Evolutionary conservation across 148 eudicot genomes (phyloP).

Genomic region (Talinum fruticosum): DNA sequence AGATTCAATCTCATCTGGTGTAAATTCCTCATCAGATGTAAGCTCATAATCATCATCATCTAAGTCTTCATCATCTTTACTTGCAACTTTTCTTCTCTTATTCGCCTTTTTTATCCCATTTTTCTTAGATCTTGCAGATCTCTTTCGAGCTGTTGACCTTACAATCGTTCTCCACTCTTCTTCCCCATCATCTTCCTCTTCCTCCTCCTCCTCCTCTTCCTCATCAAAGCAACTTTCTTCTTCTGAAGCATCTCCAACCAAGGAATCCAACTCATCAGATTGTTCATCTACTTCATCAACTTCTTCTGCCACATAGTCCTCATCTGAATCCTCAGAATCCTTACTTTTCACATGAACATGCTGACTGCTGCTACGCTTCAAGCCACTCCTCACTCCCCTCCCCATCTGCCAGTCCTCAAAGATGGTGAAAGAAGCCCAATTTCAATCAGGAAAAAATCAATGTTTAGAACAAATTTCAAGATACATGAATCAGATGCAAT

Average conservation of each 20-base stretch:
- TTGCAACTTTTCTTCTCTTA: slow-evolving; percentile 38
- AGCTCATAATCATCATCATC: slow-evolving; percentile 37
- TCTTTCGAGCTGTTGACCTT: slow-evolving; percentile 37
- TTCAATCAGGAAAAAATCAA: not conserved
- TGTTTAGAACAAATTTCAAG: not conserved
- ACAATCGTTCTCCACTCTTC: slow-evolving; percentile 34
- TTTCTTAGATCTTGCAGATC: slow-evolving; percentile 22
- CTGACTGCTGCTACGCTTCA: slow-evolving; percentile 30
- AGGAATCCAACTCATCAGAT: slow-evolving; percentile 70
- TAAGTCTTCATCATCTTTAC: slow-evolving; percentile 40
- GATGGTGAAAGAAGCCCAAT: slow-evolving; percentile 10
- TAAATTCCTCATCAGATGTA: slow-evolving; percentile 50
- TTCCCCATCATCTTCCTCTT: slow-evolving; percentile 25
- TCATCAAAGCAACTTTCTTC: slow-evolving; percentile 55
- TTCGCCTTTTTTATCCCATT: slow-evolving; percentile 28
- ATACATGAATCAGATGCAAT: slow-evolving; percentile 7
- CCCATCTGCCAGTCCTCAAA: slow-evolving; percentile 47
- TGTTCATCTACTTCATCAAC: slow-evolving; percentile 62
- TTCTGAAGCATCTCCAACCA: slow-evolving; percentile 71
- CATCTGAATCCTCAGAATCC: slow-evolving; percentile 89
- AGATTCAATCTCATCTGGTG: slow-evolving; percentile 46
- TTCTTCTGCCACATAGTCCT: slow-evolving; percentile 72
- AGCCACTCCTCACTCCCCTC: slow-evolving; percentile 51
- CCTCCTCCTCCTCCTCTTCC: slow-evolving; percentile 39
- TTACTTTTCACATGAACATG: slow-evolving; percentile 29